Evolutionary conservation across 2,329 filamentous ascomycete genomes (phyloP), one percentile per base, ranked within the genome.

Genomic region (Colletotrichum sidae): DNA sequence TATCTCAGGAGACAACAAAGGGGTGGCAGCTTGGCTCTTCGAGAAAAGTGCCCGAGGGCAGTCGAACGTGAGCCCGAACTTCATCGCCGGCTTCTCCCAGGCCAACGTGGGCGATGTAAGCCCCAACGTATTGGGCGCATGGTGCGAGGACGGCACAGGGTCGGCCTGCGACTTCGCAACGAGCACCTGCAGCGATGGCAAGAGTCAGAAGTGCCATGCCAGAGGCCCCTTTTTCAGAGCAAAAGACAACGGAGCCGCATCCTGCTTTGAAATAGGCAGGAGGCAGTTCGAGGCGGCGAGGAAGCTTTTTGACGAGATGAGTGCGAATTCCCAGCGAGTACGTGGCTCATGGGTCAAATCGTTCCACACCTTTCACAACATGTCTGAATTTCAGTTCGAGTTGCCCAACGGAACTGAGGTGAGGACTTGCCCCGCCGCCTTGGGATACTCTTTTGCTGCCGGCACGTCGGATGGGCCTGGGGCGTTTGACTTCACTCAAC

Each of bases 1-100:
- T 7, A 88, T 96, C 52, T 90, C 92, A 3, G 94, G 93, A 35
- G 94, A 97, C 76, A 97, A 97, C 82, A 97, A 97, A 79, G 94
- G 94, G 6, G 91, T 97, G 6, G 94, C 94, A 0, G 92, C 93
- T 4, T 88, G 90, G 70, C 82, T 97, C 6, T 92, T 97, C 68
- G 94, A 97, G 76, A 87, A 92, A 70, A 86, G 86, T 46, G 85
- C 92, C 60, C 78, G 80, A 45, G 80, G 80, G 6, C 81, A 85
- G 35, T 73, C 78, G 3, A 81, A 80, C 10, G 89, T 87, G 49
- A 83, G 87, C 0, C 81, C 86, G 1, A 85, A 84, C 10, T 97
- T 96, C 71, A 92, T 97, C 1, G 93, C 94, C 3, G 94, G 93
- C 10, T 97, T 97, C 78, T 96, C 93, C 1, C 94, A 97, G 76